Evolutionary conservation across 1,284 basidiomycete genomes (phyloP).

Genomic region (Tremellales sp.): DNA sequence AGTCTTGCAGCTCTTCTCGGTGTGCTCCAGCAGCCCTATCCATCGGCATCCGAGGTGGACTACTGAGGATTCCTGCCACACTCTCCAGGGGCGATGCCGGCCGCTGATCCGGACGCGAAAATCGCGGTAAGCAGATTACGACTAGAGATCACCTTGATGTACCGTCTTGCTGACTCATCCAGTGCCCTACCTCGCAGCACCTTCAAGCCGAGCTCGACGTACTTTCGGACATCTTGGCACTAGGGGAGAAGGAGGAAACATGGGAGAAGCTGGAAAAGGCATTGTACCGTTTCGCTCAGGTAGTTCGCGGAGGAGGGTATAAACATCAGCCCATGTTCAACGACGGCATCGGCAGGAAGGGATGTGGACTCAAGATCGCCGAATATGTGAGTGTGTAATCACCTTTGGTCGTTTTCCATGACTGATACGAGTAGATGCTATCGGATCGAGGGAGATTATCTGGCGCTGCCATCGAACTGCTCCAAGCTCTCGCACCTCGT

Average conservation of each 20-base stretch:
- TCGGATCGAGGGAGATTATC: constrained; percentile 52
- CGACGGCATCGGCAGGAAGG: constrained; percentile 43
- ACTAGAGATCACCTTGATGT: background rate
- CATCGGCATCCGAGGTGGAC: too few relatives aligned
- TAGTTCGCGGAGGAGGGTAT: constrained; percentile 48
- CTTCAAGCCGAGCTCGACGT: constrained; percentile 41
- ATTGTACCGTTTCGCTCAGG: constrained; percentile 43
- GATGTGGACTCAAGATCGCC: constrained; percentile 40
- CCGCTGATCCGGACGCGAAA: constrained; percentile 36
- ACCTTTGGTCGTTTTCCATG: background rate
- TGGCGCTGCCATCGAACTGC: constrained; percentile 50
- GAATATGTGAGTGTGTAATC: constrained; percentile 41
- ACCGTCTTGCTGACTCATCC: constrained; percentile 4
- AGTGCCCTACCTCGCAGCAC: constrained; percentile 45
- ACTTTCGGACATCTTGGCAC: constrained; percentile 34
- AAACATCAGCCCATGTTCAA: constrained; percentile 42
- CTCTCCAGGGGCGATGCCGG: too few relatives aligned
- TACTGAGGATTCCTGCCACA: too few relatives aligned
- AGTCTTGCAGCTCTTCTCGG: too few relatives aligned
- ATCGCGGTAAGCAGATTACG: constrained; percentile 29
- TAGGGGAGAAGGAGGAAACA: constrained; percentile 48
- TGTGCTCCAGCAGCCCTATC: too few relatives aligned
- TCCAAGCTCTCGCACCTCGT: constrained; percentile 52
- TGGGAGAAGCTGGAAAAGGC: constrained; percentile 49
- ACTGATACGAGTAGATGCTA: constrained; percentile 42